Evolutionary conservation across 441 rosid species (phyloP), one percentile per base, ranked within the genome.

Genomic region (Croton laevigatus): DNA sequence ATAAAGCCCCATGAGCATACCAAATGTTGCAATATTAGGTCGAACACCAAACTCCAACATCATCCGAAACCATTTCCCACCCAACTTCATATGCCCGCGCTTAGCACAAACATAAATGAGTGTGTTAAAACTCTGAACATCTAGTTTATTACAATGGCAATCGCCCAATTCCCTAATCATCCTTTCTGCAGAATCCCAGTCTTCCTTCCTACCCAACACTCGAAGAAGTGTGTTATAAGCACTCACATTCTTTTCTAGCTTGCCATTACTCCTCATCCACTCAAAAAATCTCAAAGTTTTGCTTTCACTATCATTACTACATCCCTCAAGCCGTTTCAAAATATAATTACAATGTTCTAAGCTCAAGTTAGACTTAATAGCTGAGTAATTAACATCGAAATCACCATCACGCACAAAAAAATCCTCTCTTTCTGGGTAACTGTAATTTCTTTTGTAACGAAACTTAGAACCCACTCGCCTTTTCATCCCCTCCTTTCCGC

Each of bases 1-100:
- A 76, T 83, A 91, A 68, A 93, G 90, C 74, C 85, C 81, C 96
- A 88, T 87, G 37, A 93, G 86, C 98, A 89, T 91, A 44, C 98
- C 96, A 74, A 88, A 84, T 1, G 96, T 88, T 9, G 96, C 98
- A 66, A 86, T 80, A 59, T 88, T 88, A 40, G 98, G 97, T 78
- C 20, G 66, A 73, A 88, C 87, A 63, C 85, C 83, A 19, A 80
- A 64, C 68, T 83, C 93, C 85, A 93, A 67, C 97, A 93, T 89
- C 96, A 87, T 79, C 64, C 62, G 75, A 72, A 93, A 91, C 97
- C 97, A 93, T 67, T 85, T 89, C 7, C 79, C 79, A 40, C 82
- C 83, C 74, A 87, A 68, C 51, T 81, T 76, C 46, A 84, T 89
- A 66, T 71, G 75, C 52, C 91, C 85, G 54, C 75, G 81, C 68